Base-by-base conservation (phyloP, 1,284 basidiomycete species). In the Fomitopsis palustris region DNA sequence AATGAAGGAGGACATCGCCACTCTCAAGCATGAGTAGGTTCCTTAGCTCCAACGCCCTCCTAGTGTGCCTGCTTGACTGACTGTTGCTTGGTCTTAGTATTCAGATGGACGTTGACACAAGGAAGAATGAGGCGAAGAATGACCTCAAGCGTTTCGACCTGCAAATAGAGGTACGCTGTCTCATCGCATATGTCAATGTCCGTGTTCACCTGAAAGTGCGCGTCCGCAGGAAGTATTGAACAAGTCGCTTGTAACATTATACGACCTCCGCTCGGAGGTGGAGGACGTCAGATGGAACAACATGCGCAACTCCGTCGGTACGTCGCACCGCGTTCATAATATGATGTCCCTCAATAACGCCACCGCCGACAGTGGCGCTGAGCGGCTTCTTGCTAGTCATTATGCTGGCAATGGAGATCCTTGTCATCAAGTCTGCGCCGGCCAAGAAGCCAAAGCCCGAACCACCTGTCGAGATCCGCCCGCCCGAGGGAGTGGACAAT, bases 41-140 rank as follows among this genome's bases (percentile, higher is more conserved):
- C 17, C 23, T n/a, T 27, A 23, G 39, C 5, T 3, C 10, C 21
- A 41, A 31, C 23, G 14, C 55, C 25, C 42, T 37, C 56, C 12
- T 17, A 54, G 42, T 55, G 41, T n/a, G 25, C 27, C 17, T 33
- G 43, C 8, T n/a, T 19, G 25, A 43, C 14, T 16, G 23, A n/a
- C 7, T 25, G 33, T 49, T 56, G 19, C 37, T 39, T 39, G 37
- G 27, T 25, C 31, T 43, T 56, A 93, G 92, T 69, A 92, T 96
- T 59, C 95, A 98, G 73, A 94, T 99, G 83, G 96, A 99, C 60
- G 82, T 98, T 67, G 95, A 97, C 71, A 95, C 88, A 64, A 83
- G 96, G 60, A 98, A 96, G 77, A 92, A 91, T 65, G 97, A 99
- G 72, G 86, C 90, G n/a, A 92, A 89, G 70, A 83, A 88, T 14